Evolutionary conservation across 768 basidiomycete species (phyloP).

Genomic region (Guyanaporus albipodus): DNA sequence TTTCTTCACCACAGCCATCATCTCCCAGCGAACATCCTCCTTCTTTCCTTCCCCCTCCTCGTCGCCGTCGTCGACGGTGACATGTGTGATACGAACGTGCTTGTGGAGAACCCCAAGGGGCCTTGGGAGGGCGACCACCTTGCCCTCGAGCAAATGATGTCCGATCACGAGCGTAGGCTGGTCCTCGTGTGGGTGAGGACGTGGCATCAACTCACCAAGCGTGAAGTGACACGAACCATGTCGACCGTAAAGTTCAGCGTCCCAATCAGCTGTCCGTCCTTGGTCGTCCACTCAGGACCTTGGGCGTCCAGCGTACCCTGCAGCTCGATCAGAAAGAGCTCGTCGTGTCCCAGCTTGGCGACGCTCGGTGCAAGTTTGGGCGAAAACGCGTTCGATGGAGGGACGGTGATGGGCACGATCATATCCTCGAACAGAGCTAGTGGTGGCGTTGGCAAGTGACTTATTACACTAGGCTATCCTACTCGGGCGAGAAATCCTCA

Average conservation of each 20-base stretch:
- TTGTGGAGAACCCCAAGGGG: conserved; percentile 73
- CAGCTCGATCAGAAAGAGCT: conserved; percentile 80
- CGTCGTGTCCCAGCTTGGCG: conserved; percentile 71
- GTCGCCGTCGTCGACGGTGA: background rate
- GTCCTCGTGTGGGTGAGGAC: conserved; percentile 38
- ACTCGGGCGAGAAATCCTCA: conserved; percentile 39
- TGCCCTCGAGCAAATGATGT: conserved; percentile 88
- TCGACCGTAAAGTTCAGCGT: conserved; percentile 64
- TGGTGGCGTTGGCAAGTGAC: no score
- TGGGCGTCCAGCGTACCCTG: conserved; percentile 82
- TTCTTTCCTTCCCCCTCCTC: background rate
- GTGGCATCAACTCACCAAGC: no score
- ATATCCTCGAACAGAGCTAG: no score
- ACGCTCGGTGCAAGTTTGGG: conserved; percentile 58
- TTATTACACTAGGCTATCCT: no score
- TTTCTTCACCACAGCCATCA: conserved; percentile 68
- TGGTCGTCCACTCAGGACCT: conserved; percentile 43
- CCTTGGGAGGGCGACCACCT: conserved; percentile 68
- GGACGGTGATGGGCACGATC: conserved; percentile 58
- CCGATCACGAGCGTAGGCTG: conserved; percentile 81
- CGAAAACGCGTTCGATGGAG: conserved; percentile 33
- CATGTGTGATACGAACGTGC: conserved; percentile 1
- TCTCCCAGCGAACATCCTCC: conserved; percentile 45
- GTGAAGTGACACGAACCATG: conserved; percentile 43
- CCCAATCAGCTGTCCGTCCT: conserved; percentile 75